Conservation (phyloP, 106 monocot species). For the Agapanthus africanus region DNA sequence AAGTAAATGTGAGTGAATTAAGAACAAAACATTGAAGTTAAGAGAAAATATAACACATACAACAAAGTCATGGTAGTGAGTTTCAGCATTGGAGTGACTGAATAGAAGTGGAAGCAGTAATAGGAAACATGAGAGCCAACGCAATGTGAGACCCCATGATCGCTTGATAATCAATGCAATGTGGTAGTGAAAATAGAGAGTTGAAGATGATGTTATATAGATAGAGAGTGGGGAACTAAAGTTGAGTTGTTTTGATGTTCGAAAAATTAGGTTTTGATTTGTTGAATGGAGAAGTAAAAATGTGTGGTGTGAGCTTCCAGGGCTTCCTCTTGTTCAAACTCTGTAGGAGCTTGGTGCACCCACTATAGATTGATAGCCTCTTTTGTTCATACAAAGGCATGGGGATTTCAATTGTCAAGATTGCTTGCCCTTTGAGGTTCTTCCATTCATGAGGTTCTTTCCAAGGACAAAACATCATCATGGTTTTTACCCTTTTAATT, state of each 20-base stretch:
- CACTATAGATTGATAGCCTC: slow-evolving; percentile 9
- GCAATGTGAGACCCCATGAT: not conserved
- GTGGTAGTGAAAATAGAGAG: not conserved
- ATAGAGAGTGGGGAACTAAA: not conserved
- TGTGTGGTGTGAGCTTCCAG: too few relatives aligned
- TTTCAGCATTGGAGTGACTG: slow-evolving; percentile 12
- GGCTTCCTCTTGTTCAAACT: not conserved
- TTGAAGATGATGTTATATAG: not conserved
- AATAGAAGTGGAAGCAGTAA: slow-evolving; percentile 6
- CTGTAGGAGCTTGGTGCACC: slow-evolving; percentile 17
- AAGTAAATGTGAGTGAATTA: too few relatives aligned
- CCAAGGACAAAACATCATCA: too few relatives aligned
- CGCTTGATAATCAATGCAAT: not conserved
- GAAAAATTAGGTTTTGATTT: slow-evolving; percentile 36
- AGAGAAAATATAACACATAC: not conserved
- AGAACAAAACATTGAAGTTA: not conserved
- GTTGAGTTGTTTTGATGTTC: slow-evolving; percentile 18
- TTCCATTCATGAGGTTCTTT: too few relatives aligned
- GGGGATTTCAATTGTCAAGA: too few relatives aligned
- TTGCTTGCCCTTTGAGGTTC: too few relatives aligned
- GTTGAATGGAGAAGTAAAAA: not conserved
- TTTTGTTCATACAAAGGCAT: too few relatives aligned
- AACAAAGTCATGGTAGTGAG: slow-evolving; percentile 21
- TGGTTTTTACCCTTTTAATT: too few relatives aligned
- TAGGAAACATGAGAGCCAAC: not conserved